phyloP scores from a whole-genome alignment of 192 early-diverging fungal genomes.

The Gonapodya prolifera region DNA sequence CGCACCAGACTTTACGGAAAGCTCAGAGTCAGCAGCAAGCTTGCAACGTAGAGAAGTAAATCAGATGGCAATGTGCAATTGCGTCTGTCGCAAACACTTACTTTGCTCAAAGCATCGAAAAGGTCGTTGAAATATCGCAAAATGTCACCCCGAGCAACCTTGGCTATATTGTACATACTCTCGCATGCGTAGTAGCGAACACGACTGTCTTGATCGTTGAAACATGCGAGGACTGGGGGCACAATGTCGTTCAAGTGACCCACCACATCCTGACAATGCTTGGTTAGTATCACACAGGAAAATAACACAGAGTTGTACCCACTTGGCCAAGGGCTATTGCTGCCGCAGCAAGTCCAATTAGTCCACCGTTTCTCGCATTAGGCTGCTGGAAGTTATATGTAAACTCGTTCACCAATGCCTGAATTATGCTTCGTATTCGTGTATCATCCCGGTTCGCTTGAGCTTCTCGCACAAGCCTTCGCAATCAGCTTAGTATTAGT shows the following conservation, averaged over 20 bases:
- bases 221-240: conserved; percentile 87
- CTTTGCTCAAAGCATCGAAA: conserved; percentile 90
- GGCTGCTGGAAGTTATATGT: conserved; percentile 2
- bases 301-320: conserved; percentile 1
- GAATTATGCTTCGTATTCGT: background rate
- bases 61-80: background rate
- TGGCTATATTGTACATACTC: conserved; percentile 95
- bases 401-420: background rate
- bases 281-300: background rate
- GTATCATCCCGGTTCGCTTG: background rate
- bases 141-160: conserved; percentile 81
- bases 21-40: conserved; percentile 78
- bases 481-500: background rate
- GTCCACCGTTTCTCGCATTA: conserved; percentile 70
- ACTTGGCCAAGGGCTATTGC: conserved; percentile 78
- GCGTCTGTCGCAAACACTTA: conserved; percentile 17
- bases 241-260: conserved; percentile 49
- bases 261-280: background rate
- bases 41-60: conserved; percentile 19
- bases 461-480: background rate
- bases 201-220: conserved; percentile 78
- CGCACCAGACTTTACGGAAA: conserved; percentile 86
- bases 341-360: conserved; percentile 80
- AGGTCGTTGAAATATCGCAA: conserved; percentile 90
- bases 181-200: conserved; percentile 99